Percentiles rank a stretch among this genome's conserved stretches.
phyloP scores from a whole-genome alignment of 176 grass and related monocot genomes.

The Coix lacrymajobi region DNA sequence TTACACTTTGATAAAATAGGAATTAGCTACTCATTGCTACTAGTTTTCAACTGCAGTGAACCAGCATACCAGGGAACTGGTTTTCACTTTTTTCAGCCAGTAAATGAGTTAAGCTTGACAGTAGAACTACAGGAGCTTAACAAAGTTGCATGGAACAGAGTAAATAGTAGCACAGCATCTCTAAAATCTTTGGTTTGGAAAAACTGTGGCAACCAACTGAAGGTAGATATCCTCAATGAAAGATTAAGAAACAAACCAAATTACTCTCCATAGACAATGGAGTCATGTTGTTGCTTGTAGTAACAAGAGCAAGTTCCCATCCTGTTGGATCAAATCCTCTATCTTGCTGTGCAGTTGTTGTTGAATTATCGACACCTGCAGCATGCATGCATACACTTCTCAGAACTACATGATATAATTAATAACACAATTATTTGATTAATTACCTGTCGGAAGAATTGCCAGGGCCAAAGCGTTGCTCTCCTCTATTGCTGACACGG shows the following conservation, averaged over 20 bases:
- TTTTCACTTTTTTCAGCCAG: background rate
- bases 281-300: constrained; percentile 52
- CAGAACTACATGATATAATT: background rate
- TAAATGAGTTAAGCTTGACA: background rate
- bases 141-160: constrained; percentile 3
- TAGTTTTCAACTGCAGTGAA: background rate
- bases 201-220: background rate
- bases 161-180: background rate
- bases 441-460: constrained; percentile 61
- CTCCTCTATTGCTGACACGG: constrained; percentile 72
- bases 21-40: background rate
- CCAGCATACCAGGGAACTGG: background rate
- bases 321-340: constrained; percentile 91
- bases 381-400: constrained; percentile 27
- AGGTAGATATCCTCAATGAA: constrained; percentile 25
- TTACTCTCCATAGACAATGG: constrained; percentile 51
- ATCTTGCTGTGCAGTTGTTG: constrained; percentile 47
- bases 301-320: constrained; percentile 98
- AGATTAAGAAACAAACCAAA: constrained; percentile 58
- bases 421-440: constrained; percentile 5
- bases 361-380: constrained; percentile 39
- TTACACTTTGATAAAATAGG: background rate
- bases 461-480: constrained; percentile 78
- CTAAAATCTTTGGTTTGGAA: background rate
- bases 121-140: background rate